These are phyloP conservation scores for Teunomyces kruisii DNA, from an alignment of 805 yeast genomes.

Conservation along the genomic window DNA sequence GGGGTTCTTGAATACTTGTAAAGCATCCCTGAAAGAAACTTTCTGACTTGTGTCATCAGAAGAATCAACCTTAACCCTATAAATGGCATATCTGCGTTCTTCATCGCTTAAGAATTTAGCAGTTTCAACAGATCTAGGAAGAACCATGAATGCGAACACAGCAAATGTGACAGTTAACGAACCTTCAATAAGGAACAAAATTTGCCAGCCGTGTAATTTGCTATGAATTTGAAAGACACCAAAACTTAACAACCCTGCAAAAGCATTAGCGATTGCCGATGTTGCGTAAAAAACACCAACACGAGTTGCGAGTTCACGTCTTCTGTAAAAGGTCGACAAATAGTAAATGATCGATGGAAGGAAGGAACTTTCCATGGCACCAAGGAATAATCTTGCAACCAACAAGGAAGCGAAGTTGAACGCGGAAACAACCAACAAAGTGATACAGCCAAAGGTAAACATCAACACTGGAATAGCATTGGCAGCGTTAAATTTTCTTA, in stretches of 20 bases:
- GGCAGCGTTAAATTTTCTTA: constrained; percentile 43
- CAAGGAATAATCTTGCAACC: constrained; percentile 39
- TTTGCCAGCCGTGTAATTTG: constrained; percentile 47
- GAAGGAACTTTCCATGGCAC: constrained; percentile 36
- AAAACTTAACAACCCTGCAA: constrained; percentile 35
- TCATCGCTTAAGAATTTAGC: constrained; percentile 40
- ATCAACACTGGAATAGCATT: constrained; percentile 44
- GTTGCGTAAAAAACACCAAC: constrained; percentile 39
- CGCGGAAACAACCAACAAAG: constrained; percentile 37
- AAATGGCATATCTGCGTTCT: constrained; percentile 37
- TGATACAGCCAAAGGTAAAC: constrained; percentile 45
- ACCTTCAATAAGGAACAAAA: constrained; percentile 48
- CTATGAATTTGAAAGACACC: constrained; percentile 40
- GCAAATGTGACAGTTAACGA: constrained; percentile 37
- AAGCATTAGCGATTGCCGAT: constrained; percentile 34
- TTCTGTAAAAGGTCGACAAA: constrained; percentile 36
- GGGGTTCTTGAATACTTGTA: constrained; percentile 46
- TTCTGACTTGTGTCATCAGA: constrained; percentile 38
- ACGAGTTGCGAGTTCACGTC: constrained; percentile 36
- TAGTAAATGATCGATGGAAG: constrained; percentile 41
- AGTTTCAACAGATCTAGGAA: constrained; percentile 37
- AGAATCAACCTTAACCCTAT: constrained; percentile 46
- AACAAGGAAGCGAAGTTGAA: constrained; percentile 31
- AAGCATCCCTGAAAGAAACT: constrained; percentile 39
- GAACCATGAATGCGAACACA: constrained; percentile 27